Conservation (phyloP, 306 rosid species). For the Betula pendula region DNA sequence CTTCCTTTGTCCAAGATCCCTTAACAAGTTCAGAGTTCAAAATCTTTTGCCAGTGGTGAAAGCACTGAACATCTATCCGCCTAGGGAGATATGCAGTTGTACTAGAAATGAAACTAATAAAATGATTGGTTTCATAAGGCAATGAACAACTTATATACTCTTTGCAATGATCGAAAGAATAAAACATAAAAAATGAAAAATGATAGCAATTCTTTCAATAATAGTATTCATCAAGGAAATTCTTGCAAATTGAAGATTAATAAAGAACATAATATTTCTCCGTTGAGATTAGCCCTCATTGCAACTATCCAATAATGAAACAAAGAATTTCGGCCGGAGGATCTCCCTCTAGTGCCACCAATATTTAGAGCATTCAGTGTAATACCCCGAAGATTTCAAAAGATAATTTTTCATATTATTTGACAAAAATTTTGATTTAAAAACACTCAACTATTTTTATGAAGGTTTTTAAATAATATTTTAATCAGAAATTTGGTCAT, state of each 20-base stretch:
- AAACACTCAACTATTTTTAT: too few species aligned
- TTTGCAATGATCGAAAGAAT: background rate
- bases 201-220: background rate
- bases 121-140: background rate
- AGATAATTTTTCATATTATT: too few species aligned
- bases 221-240: background rate
- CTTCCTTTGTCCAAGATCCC: conserved; percentile 71
- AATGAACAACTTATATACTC: background rate
- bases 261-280: background rate
- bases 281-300: background rate
- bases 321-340: background rate
- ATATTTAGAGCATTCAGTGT: background rate
- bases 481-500: too few species aligned
- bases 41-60: conserved; percentile 66
- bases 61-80: conserved; percentile 50
- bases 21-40: conserved; percentile 54
- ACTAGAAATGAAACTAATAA: background rate
- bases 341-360: background rate
- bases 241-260: background rate
- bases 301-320: background rate
- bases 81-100: conserved; percentile 51
- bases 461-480: too few species aligned
- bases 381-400: too few species aligned
- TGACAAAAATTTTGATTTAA: too few species aligned
- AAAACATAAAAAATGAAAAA: background rate